These are phyloP conservation scores for Penicillium coffeae DNA, from an alignment of 495 filamentous ascomycete genomes.

Conservation along the genomic window DNA sequence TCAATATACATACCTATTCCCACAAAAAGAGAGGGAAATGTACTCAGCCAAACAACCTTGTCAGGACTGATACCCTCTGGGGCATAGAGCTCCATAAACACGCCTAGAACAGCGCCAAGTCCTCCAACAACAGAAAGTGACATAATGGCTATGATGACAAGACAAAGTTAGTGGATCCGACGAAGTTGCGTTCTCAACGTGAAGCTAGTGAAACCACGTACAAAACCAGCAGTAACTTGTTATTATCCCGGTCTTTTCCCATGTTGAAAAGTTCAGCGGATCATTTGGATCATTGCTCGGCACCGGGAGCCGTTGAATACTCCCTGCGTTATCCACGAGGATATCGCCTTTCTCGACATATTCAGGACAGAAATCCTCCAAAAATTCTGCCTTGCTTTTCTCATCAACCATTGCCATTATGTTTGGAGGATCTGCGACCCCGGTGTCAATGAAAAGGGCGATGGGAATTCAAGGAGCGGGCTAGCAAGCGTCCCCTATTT, in stretches of 20 bases:
- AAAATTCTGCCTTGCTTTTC: constrained; percentile 19
- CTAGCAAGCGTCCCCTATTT: no score
- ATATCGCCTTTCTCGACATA: constrained; percentile 7
- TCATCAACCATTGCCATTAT: constrained; percentile 8
- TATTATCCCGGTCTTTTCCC: constrained; percentile 31
- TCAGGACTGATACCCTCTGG: constrained; percentile 20
- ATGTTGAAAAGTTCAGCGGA: constrained; percentile 29
- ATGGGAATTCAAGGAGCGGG: no score
- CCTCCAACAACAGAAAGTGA: constrained; percentile 30
- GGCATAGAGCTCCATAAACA: constrained; percentile 28
- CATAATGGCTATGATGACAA: constrained; percentile 23
- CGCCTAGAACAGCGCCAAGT: constrained; percentile 26
- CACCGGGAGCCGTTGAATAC: constrained; percentile 26
- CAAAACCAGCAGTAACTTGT: constrained; percentile 38
- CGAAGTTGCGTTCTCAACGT: no score
- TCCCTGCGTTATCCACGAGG: constrained; percentile 20
- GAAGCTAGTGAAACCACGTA: constrained; percentile 13
- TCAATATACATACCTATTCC: constrained; percentile 22
- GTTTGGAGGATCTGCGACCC: neutral
- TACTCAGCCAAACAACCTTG: constrained; percentile 31
- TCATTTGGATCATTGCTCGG: constrained; percentile 35
- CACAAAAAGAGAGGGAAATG: constrained; percentile 31
- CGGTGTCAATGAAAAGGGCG: neutral
- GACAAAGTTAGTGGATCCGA: no score
- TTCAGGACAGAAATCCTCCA: constrained; percentile 17